These are phyloP conservation scores for Cicer arietinum DNA, from an alignment of 306 rosid species.

Conservation along the genomic window DNA sequence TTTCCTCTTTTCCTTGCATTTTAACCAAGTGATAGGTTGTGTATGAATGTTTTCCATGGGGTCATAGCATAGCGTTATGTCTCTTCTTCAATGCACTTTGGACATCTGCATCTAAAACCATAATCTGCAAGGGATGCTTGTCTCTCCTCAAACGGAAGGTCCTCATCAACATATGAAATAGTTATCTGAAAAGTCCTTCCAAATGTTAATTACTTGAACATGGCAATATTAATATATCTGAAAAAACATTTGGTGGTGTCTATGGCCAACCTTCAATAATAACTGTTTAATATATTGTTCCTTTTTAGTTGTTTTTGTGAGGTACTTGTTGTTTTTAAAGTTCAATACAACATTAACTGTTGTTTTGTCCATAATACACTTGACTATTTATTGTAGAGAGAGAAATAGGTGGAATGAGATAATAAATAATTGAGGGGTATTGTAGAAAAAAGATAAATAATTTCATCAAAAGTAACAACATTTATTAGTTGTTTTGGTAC, in stretches of 20 bases:
- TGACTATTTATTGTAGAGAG: too few relatives aligned
- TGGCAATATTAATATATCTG: slow-evolving; percentile 10
- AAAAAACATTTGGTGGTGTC: not conserved
- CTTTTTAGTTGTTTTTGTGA: too few relatives aligned
- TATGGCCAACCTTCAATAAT: not conserved
- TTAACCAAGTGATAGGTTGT: slow-evolving; percentile 20
- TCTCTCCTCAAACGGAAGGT: slow-evolving; percentile 75
- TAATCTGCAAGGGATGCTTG: slow-evolving; percentile 87
- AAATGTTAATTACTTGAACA: slow-evolving; percentile 38
- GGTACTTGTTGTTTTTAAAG: too few relatives aligned
- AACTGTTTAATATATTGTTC: not conserved
- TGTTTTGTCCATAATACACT: too few relatives aligned
- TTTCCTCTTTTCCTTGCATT: slow-evolving; percentile 23
- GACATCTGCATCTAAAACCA: slow-evolving; percentile 78
- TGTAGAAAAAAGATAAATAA: too few relatives aligned
- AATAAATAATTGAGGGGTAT: too few relatives aligned
- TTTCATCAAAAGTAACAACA: too few relatives aligned
- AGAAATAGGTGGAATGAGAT: too few relatives aligned
- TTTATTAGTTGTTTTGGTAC: too few relatives aligned
- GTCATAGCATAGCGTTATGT: slow-evolving; percentile 31
- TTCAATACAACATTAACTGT: too few relatives aligned
- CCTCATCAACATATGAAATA: slow-evolving; percentile 89
- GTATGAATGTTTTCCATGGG: not conserved
- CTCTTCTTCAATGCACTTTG: slow-evolving; percentile 68
- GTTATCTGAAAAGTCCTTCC: slow-evolving; percentile 72